phyloP scores from a whole-genome alignment of 1,284 basidiomycete genomes.

The Melampsora americana region DNA sequence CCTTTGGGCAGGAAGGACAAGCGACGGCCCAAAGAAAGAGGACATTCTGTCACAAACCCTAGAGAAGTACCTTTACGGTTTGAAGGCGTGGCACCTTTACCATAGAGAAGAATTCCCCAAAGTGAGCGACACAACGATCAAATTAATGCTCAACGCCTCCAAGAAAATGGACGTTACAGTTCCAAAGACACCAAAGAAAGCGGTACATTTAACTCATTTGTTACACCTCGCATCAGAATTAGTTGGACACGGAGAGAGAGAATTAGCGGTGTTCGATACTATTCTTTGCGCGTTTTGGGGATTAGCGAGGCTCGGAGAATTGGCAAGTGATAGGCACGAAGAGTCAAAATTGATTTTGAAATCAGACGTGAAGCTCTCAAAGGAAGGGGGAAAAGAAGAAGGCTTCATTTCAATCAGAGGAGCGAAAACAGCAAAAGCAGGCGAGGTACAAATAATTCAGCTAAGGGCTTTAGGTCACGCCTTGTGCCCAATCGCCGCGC shows the following conservation, averaged over 20 bases:
- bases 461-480: too few species aligned
- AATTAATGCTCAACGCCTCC: neutral
- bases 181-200: neutral
- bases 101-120: neutral
- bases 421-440: too few species aligned
- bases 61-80: neutral
- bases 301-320: too few species aligned
- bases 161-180: neutral
- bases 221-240: neutral
- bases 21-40: neutral
- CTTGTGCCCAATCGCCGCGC: too few species aligned
- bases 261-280: neutral
- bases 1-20: too few species aligned
- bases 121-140: neutral
- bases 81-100: too few species aligned
- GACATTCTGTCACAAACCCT: constrained; percentile 4
- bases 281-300: neutral
- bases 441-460: too few species aligned
- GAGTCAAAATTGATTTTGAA: too few species aligned
- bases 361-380: too few species aligned
- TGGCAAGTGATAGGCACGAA: too few species aligned
- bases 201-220: neutral
- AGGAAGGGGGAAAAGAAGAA: too few species aligned
- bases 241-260: neutral
- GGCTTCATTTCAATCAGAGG: too few species aligned